Conservation (phyloP, 495 filamentous ascomycete species). For the Trichocladium antarcticum region DNA sequence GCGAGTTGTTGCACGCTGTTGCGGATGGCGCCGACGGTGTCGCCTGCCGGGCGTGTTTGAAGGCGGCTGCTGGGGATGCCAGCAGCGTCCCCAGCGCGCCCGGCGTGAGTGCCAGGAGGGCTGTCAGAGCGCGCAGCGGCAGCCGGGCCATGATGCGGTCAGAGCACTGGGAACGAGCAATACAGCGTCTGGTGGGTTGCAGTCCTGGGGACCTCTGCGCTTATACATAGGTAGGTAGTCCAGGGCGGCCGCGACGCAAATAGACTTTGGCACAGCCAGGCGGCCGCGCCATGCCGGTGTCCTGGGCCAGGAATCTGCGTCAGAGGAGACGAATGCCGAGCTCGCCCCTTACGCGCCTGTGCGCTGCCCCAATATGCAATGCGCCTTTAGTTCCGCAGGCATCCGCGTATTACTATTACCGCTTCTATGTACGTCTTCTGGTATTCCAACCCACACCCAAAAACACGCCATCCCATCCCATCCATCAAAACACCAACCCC, state of each 20-base stretch:
- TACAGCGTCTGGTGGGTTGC: no score
- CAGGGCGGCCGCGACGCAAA: no score
- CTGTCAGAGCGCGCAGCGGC: not conserved
- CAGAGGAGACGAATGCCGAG: no score
- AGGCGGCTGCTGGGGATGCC: not conserved
- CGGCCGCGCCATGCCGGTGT: no score
- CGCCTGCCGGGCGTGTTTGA: not conserved
- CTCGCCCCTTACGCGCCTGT: no score
- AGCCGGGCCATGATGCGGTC: not conserved
- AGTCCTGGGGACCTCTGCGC: no score
- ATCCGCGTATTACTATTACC: not conserved
- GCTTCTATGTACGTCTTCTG: not conserved
- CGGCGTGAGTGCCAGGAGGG: slow-evolving; percentile 4
- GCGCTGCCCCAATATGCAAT: no score
- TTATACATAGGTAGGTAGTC: no score
- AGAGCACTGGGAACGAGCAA: no score
- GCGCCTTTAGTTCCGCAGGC: no score
- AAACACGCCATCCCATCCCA: not conserved
- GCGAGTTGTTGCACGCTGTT: slow-evolving; percentile 55
- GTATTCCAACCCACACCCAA: not conserved
- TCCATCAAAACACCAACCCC: not conserved
- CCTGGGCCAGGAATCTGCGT: no score
- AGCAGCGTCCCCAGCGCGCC: not conserved
- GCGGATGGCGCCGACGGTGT: slow-evolving; percentile 13
- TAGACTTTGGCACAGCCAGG: no score